A percentile compares a stretch with the other conserved stretches of the same genome.
These are phyloP conservation scores for Teratosphaeria viscida DNA, from an alignment of 2,329 filamentous ascomycete species.

Conservation along the genomic window DNA sequence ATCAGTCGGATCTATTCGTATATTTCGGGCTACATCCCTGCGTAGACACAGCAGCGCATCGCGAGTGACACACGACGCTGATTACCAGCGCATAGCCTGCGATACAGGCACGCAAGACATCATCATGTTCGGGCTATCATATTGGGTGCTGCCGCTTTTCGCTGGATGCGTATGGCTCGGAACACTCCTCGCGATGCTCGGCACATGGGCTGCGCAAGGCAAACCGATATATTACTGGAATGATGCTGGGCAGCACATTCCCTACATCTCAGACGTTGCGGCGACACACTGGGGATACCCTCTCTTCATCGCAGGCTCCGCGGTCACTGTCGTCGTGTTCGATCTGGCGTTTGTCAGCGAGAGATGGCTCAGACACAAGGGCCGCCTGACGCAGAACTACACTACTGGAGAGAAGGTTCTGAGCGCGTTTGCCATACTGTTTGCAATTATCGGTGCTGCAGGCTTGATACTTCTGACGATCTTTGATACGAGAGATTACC, in stretches of 20 bases:
- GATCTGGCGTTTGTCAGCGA: slow-evolving; percentile 72
- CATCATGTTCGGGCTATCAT: slow-evolving; percentile 35
- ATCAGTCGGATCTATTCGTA: neutral
- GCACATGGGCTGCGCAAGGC: slow-evolving; percentile 56
- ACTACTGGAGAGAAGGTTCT: slow-evolving; percentile 53
- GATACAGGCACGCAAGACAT: neutral
- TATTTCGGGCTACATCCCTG: neutral
- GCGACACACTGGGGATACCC: slow-evolving; percentile 54
- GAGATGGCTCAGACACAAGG: slow-evolving; percentile 72
- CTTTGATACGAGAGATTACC: slow-evolving; percentile 69
- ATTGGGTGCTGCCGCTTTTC: slow-evolving; percentile 58
- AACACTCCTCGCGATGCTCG: slow-evolving; percentile 58
- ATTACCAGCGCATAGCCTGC: neutral
- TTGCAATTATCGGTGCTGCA: slow-evolving; percentile 62
- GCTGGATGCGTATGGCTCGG: slow-evolving; percentile 53
- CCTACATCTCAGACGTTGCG: slow-evolving; percentile 46
- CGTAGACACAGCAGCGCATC: too few species aligned
- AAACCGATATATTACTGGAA: slow-evolving; percentile 52
- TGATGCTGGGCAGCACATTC: slow-evolving; percentile 47
- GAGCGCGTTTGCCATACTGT: slow-evolving; percentile 49
- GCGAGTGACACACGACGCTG: neutral
- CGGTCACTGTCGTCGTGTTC: slow-evolving; percentile 66
- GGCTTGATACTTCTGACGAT: slow-evolving; percentile 76
- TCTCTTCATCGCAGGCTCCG: slow-evolving; percentile 64
- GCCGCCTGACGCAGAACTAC: slow-evolving; percentile 67